These are phyloP conservation scores for Primulina eburnea DNA, from an alignment of 257 asterid genomes.

Conservation along the genomic window DNA sequence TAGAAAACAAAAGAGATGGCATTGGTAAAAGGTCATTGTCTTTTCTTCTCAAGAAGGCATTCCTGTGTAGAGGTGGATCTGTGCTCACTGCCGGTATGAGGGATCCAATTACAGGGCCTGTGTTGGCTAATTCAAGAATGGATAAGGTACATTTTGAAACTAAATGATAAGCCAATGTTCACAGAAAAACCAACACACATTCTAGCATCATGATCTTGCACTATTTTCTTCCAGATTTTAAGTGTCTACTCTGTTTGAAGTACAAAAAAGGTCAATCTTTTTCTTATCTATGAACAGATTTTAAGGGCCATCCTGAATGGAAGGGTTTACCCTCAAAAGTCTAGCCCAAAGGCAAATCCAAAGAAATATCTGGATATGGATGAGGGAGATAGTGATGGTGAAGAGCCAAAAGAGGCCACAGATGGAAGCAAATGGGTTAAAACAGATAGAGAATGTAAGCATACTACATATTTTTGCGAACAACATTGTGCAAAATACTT, in stretches of 20 bases:
- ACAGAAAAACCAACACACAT: neutral
- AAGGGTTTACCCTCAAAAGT: conserved; percentile 61
- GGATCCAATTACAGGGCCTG: conserved; percentile 49
- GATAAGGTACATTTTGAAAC: conserved; percentile 44
- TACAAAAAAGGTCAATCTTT: neutral
- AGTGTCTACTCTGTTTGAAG: neutral
- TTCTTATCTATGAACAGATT: conserved; percentile 38
- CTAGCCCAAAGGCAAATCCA: conserved; percentile 32
- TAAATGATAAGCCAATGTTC: neutral
- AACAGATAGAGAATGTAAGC: conserved; percentile 84
- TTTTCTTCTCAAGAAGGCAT: conserved; percentile 57
- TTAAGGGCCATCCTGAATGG: conserved; percentile 63
- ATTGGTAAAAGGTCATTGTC: conserved; percentile 49
- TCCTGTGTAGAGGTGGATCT: conserved; percentile 48
- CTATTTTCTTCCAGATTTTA: neutral
- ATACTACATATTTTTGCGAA: neutral
- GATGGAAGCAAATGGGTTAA: conserved; percentile 72
- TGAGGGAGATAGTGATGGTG: conserved; percentile 37
- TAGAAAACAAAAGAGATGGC: conserved; percentile 28
- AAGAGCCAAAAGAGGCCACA: conserved; percentile 22
- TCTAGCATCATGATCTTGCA: neutral
- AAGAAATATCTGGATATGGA: conserved; percentile 45
- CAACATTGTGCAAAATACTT: neutral
- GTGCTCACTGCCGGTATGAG: conserved; percentile 29
- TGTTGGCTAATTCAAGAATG: conserved; percentile 51